Evolutionary conservation across 1,284 basidiomycete genomes (phyloP).

Genomic region (Boletus subluridellus): DNA sequence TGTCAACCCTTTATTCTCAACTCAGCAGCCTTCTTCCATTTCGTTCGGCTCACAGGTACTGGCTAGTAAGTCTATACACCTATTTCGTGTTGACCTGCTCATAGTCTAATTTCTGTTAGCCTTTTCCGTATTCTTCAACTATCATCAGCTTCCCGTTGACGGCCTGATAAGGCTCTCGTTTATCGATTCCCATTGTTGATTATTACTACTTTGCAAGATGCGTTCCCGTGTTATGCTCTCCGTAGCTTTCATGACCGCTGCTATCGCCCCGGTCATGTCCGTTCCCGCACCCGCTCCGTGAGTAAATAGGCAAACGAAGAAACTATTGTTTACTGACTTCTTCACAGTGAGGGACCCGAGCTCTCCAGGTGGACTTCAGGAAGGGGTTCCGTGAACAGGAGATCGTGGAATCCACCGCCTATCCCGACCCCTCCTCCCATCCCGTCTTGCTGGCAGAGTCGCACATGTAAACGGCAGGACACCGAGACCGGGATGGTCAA

Average conservation of each 20-base stretch:
- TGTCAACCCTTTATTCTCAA: not conserved
- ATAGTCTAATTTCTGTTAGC: constrained; percentile 1
- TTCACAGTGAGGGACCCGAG: not conserved
- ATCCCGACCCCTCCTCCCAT: not conserved
- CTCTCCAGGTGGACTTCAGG: too few species aligned
- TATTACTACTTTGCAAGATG: constrained; percentile 11
- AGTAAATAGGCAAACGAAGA: not conserved
- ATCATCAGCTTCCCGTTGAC: constrained; percentile 9
- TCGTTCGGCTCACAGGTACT: constrained; percentile 19
- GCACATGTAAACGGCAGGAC: not conserved
- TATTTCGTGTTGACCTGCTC: not conserved
- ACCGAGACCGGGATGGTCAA: not conserved
- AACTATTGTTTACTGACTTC: not conserved
- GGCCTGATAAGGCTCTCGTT: constrained; percentile 7
- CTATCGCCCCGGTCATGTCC: not conserved
- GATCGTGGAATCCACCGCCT: not conserved
- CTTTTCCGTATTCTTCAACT: constrained; percentile 9
- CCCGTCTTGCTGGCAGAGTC: not conserved
- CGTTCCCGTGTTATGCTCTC: not conserved
- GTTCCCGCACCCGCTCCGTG: constrained; percentile 2
- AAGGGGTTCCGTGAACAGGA: not conserved
- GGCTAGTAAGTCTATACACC: not conserved
- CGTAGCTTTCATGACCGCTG: not conserved
- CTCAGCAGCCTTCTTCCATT: constrained; percentile 11
- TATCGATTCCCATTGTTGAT: not conserved